phyloP scores from a whole-genome alignment of 179 eudicot species.

The Spergularia azorica region DNA sequence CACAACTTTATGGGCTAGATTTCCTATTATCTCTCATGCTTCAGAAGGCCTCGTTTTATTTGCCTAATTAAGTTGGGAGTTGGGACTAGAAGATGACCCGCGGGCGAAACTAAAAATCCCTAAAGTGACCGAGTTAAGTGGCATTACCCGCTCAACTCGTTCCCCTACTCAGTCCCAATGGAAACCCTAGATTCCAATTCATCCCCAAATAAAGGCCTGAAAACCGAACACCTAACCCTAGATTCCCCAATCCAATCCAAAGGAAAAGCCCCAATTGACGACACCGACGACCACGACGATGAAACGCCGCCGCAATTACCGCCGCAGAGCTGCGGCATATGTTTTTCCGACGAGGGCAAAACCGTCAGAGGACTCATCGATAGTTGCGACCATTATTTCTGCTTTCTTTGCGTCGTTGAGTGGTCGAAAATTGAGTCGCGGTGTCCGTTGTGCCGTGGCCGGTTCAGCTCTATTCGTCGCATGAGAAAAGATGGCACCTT shows the following conservation, averaged over 20 bases:
- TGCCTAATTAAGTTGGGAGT: too few species aligned
- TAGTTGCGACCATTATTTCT: constrained; percentile 77
- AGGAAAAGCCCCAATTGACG: constrained; percentile 42
- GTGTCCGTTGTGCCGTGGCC: constrained; percentile 76
- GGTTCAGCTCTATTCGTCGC: constrained; percentile 66
- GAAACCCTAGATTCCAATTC: constrained; percentile 25
- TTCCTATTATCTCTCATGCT: too few species aligned
- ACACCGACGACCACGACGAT: constrained; percentile 17
- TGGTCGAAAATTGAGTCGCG: constrained; percentile 92
- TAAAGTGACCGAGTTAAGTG: too few species aligned
- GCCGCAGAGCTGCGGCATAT: constrained; percentile 58
- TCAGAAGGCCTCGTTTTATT: too few species aligned
- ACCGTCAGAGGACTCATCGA: constrained; percentile 64
- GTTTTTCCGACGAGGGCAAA: constrained; percentile 48
- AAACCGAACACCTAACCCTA: constrained; percentile 36
- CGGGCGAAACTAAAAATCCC: too few species aligned
- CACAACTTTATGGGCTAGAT: too few species aligned
- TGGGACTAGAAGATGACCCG: too few species aligned
- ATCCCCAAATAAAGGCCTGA: constrained; percentile 52
- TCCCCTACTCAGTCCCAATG: constrained; percentile 14
- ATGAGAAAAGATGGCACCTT: constrained; percentile 54
- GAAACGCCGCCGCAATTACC: constrained; percentile 35
- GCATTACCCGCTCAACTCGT: neutral
- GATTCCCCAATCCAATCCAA: constrained; percentile 28
- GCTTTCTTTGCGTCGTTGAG: constrained; percentile 86